Evolutionary conservation across 1,139 yeast species (phyloP).

Genomic region (Yamadazyma mexicana): DNA sequence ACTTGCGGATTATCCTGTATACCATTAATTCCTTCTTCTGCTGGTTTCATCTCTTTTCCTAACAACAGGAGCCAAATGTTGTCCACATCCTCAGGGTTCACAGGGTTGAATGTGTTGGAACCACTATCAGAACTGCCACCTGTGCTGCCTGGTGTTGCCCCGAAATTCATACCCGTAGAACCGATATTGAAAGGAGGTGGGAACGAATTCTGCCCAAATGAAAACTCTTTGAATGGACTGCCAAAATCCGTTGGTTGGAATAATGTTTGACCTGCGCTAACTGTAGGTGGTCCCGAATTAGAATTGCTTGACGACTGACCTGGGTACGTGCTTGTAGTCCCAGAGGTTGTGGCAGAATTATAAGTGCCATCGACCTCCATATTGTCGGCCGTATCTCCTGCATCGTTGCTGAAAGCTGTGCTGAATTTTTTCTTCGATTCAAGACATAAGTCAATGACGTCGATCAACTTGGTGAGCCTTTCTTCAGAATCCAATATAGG

Average conservation of each 20-base stretch:
- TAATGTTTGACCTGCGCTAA: no score
- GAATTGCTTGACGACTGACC: not conserved
- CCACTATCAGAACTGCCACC: not conserved
- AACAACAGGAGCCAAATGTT: slow-evolving; percentile 10
- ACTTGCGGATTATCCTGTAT: slow-evolving; percentile 6
- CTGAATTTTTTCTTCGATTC: slow-evolving; percentile 4
- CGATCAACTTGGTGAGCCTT: slow-evolving; percentile 5
- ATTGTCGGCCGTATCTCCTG: no score
- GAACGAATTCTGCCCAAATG: no score
- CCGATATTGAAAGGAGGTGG: no score
- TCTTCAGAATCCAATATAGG: slow-evolving; percentile 13
- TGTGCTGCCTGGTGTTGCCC: not conserved
- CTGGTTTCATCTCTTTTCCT: slow-evolving; percentile 4
- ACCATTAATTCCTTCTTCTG: not conserved
- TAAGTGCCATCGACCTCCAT: no score
- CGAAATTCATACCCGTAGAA: no score
- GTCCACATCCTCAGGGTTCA: slow-evolving; percentile 3
- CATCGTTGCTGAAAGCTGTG: no score
- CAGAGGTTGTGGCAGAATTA: no score
- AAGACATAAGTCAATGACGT: slow-evolving; percentile 10
- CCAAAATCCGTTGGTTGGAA: no score
- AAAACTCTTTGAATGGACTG: not conserved
- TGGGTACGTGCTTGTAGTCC: no score
- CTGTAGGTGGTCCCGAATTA: no score
- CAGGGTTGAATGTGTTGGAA: not conserved